A percentile compares a stretch with the other conserved stretches of the same genome.
phyloP scores from a whole-genome alignment of 164 flowering plant species.

The Litsea cubeba region DNA sequence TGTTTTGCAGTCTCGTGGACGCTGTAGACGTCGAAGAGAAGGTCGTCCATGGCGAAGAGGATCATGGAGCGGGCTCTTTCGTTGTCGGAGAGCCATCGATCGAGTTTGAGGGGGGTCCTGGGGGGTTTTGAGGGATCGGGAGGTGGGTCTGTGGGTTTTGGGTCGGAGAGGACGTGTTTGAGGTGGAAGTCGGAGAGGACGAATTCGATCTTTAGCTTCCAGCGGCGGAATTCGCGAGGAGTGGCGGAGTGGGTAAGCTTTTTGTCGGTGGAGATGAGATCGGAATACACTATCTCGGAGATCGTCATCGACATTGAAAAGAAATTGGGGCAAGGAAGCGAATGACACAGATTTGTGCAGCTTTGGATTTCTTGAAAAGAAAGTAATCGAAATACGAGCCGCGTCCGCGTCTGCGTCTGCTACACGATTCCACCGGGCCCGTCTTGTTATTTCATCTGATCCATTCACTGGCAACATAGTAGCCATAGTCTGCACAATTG shows the following conservation, averaged over 20 bases:
- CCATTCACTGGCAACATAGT: no score
- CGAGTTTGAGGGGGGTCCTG: background rate
- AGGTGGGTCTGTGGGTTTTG: constrained; percentile 7
- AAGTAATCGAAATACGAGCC: no score
- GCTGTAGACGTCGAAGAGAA: background rate
- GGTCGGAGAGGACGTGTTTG: constrained; percentile 15
- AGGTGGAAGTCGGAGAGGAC: constrained; percentile 6
- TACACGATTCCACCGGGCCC: no score
- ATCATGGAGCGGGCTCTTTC: background rate
- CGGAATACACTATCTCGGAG: background rate
- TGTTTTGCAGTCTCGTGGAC: constrained; percentile 3
- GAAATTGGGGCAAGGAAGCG: no score
- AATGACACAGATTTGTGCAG: no score
- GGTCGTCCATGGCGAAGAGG: constrained; percentile 10
- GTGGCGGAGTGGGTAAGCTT: constrained; percentile 5
- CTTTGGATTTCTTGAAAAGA: no score
- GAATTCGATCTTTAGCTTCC: constrained; percentile 9
- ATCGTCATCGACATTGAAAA: no score
- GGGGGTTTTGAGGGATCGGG: background rate
- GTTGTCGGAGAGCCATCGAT: constrained; percentile 9
- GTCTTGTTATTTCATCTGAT: no score
- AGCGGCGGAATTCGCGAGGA: constrained; percentile 6
- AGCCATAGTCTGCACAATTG: no score
- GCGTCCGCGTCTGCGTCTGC: no score
- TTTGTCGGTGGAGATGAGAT: background rate